Evolutionary conservation across 2,329 filamentous ascomycete genomes (phyloP).

Genomic region (Tolypocladium ophioglossoides): DNA sequence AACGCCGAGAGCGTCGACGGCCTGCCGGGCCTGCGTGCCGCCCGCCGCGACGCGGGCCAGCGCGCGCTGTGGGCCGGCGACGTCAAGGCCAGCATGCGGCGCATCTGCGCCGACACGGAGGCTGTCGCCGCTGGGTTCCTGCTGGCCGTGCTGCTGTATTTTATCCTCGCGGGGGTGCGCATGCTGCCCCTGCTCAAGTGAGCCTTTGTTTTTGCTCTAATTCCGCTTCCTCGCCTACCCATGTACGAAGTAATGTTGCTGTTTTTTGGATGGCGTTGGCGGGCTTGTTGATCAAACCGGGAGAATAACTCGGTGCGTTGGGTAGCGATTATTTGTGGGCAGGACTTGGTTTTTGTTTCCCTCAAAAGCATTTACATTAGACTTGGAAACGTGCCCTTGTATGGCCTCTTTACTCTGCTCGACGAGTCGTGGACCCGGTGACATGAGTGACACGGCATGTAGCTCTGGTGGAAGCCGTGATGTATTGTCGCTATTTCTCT

Average conservation of each 20-base stretch:
- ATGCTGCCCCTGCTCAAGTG: neutral
- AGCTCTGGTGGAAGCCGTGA: neutral
- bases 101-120: conserved; percentile 18
- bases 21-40: conserved; percentile 43
- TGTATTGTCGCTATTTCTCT: neutral
- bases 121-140: conserved; percentile 21
- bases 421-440: neutral
- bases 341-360: too few species aligned
- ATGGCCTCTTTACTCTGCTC: neutral
- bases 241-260: neutral
- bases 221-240: neutral
- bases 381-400: neutral
- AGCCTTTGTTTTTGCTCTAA: neutral
- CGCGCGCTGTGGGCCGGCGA: conserved; percentile 31
- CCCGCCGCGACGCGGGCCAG: conserved; percentile 39
- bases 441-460: neutral
- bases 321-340: neutral
- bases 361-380: neutral
- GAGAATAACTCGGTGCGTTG: neutral
- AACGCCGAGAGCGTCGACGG: conserved; percentile 49
- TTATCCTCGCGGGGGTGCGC: conserved; percentile 6
- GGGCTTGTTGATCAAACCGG: neutral
- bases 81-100: conserved; percentile 13
- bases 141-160: conserved; percentile 18
- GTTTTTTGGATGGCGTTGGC: neutral